These are phyloP conservation scores for Trichoderma polysporum DNA, from an alignment of 2,329 filamentous ascomycete species.

Conservation along the genomic window DNA sequence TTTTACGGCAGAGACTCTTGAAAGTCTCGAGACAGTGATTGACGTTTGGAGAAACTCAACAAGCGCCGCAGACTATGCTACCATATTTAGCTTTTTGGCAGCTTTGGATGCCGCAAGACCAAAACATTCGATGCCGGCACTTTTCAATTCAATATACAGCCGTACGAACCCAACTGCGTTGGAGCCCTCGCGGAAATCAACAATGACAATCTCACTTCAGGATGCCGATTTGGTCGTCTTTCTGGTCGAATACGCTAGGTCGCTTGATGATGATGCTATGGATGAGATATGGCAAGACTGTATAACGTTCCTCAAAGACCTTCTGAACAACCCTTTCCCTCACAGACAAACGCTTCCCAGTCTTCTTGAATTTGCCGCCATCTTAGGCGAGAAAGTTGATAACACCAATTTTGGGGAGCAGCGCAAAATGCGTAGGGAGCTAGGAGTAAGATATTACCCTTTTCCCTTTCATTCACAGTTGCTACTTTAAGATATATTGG, in stretches of 20 bases:
- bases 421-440: constrained; percentile 82
- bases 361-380: constrained; percentile 82
- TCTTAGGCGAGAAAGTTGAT: constrained; percentile 91
- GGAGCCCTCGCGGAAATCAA: constrained; percentile 79
- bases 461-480: not conserved
- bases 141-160: constrained; percentile 96
- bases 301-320: constrained; percentile 82
- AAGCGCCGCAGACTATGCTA: constrained; percentile 50
- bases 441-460: constrained; percentile 63
- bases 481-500: not conserved
- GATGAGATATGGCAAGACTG: constrained; percentile 98
- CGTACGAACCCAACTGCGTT: constrained; percentile 81
- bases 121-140: constrained; percentile 85
- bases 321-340: constrained; percentile 90
- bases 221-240: constrained; percentile 86
- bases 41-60: constrained; percentile 70
- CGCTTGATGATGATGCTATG: constrained; percentile 93
- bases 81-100: constrained; percentile 83
- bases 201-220: constrained; percentile 78
- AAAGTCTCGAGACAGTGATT: constrained; percentile 89
- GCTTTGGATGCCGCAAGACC: constrained; percentile 89
- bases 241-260: constrained; percentile 83
- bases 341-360: constrained; percentile 87
- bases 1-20: constrained; percentile 86
- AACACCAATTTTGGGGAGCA: constrained; percentile 98